Evolutionary conservation across 306 rosid genomes (phyloP), one percentile per base, ranked within the genome.

Genomic region (Rubus parviflorus): DNA sequence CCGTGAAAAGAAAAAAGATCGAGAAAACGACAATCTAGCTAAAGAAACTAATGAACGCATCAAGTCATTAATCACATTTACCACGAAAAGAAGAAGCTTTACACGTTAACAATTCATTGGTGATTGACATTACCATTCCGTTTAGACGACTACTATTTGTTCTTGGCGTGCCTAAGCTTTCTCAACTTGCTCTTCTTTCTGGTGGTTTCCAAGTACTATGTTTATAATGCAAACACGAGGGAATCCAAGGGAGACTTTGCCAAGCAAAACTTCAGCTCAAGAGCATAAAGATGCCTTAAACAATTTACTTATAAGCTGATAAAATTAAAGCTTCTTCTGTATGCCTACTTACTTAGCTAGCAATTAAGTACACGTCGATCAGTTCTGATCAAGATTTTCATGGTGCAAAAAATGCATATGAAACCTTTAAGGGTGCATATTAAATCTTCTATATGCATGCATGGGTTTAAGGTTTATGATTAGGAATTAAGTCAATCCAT

Each of bases 151-250:
- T 88, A 85, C 64, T 91, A 93, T 58, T 92, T 90, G 62, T 77
- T 93, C 75, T 60, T 90, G 84, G 91, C 96, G 30, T 42, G 60
- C 22, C 46, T 91, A 22, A 85, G 91, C 85, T 63, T 81, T 47
- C 40, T 88, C 66, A 93, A 93, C 88, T 85, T 85, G 48, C 58
- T 93, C 73, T 87, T 89, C 86, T 91, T 89, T 77, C 41, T 91
- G 70, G 60, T 85, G 14, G 91, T 75, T 5, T 86, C 96, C n/a
- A 93, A 86, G 82, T 76, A 45, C 72, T 93, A 77, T 76, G 89
- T 80, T 42, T 93, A 91, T 63, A 93, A 86, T 23, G 88, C 47
- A 42, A 89, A 87, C 15, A 69, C 22, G 19, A 70, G 63, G 2
- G 78, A 84, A 78, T 76, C 81, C 49, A 67, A 62, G 65, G 67